Percentiles rank a stretch among this genome's conserved stretches.
Evolutionary conservation across 495 filamentous ascomycete genomes (phyloP).

Genomic region (Neurospora hispaniola): DNA sequence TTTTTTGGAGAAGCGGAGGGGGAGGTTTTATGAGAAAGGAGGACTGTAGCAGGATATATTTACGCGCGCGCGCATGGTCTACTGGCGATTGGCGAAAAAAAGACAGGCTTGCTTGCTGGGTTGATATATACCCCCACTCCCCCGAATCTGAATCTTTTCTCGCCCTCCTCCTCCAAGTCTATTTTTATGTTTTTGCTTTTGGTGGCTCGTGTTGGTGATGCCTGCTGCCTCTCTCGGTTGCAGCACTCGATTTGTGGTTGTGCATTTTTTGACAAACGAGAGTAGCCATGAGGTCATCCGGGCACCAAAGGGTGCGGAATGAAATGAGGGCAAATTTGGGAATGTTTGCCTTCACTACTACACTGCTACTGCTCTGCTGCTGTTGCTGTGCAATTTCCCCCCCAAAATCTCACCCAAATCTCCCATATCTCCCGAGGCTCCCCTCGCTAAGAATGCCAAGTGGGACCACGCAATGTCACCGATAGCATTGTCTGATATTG

Average conservation of each 20-base stretch:
- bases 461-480: too few relatives aligned
- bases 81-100: neutral
- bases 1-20: neutral
- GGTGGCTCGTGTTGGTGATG: neutral
- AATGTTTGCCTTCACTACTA: too few relatives aligned
- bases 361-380: too few relatives aligned
- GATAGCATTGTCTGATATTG: too few relatives aligned
- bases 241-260: too few relatives aligned
- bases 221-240: too few relatives aligned
- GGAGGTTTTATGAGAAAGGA: neutral
- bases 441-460: too few relatives aligned
- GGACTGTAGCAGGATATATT: neutral
- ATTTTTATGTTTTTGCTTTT: neutral
- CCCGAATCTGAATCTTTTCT: neutral
- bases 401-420: neutral
- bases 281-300: too few relatives aligned
- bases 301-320: too few relatives aligned
- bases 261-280: too few relatives aligned
- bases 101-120: neutral
- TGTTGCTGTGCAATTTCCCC: neutral
- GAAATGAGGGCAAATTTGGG: too few relatives aligned
- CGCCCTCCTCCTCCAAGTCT: neutral
- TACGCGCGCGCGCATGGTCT: neutral
- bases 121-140: neutral
- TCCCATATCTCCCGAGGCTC: neutral